Base-by-base conservation (phyloP, 1,284 basidiomycete genomes). In the Vanrija humicola region DNA sequence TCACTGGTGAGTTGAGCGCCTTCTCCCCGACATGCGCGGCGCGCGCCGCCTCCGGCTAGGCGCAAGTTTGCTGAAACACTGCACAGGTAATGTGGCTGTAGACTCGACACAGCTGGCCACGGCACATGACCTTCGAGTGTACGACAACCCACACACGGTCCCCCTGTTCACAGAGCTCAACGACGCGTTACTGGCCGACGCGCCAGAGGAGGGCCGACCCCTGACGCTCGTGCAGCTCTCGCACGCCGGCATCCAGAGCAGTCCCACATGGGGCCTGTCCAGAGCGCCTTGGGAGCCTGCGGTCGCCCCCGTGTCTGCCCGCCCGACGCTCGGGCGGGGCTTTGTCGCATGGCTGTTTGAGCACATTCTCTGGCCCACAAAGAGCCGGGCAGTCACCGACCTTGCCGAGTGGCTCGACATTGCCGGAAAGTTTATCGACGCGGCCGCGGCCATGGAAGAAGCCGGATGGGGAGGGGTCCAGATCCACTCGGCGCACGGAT, bases 391-490 rank as follows among this genome's bases (percentile, higher is more conserved):
- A 39, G 77, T 38, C 52, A 50, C 68, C 1, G 87, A 91, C 50
- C 83, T 93, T 28, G 79, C 84, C 0, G 70, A 72, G 47, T 75
- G 73, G 73, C 29, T 67, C 19, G 68, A 79, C 15, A 81, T 87
- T 5, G 81, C 90, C 0, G 76, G 80, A 1, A 79, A 77, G 14
- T 98, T 97, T 67, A 82, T 88, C 2, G 78, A 79, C 46, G 89
- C 86, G 3, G 89, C 90, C 1, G 71, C 77, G 51, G 67, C 88
- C 34, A 89, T 90, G 14, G 74, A 81, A 16, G 74, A 82, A 51
- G 79, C 87, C 25, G 90, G 90, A 0, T 96, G 94, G 70, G 90
- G 96, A 64, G 94, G 94, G 0, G 79, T 96, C 12, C 85, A 98
- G 68, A 63, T 98, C 19, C 94, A 98, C 74, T 88, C 82, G 29